phyloP scores from a whole-genome alignment of 257 asterid species.

The Nyctanthes arbortristis region DNA sequence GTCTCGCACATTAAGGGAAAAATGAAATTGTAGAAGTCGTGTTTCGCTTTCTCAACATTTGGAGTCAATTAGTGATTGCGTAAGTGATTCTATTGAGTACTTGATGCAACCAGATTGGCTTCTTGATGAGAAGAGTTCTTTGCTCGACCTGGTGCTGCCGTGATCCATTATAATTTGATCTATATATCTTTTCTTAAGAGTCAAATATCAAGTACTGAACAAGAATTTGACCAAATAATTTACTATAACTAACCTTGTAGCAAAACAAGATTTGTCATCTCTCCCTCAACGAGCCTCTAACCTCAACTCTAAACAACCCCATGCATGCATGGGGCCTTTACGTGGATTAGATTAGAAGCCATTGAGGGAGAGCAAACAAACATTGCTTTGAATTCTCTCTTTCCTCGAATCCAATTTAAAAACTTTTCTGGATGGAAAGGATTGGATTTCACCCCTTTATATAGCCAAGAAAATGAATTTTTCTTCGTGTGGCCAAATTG shows the following conservation, averaged over 20 bases:
- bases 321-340: not conserved
- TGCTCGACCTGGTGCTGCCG: too few species aligned
- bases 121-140: too few species aligned
- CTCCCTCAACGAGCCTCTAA: conserved; percentile 34
- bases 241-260: not conserved
- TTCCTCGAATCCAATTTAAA: conserved; percentile 11
- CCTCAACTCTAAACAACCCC: conserved; percentile 8
- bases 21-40: too few species aligned
- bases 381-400: conserved; percentile 28
- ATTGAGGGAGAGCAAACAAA: conserved; percentile 42
- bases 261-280: conserved; percentile 33
- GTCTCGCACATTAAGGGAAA: too few species aligned
- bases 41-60: too few species aligned
- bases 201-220: too few species aligned
- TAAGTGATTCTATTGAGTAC: too few species aligned
- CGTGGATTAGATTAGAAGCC: conserved; percentile 34
- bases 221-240: not conserved
- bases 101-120: too few species aligned
- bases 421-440: conserved; percentile 9
- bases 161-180: too few species aligned
- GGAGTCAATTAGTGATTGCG: too few species aligned
- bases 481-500: not conserved
- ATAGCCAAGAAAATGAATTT: conserved; percentile 14
- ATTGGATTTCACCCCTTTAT: conserved; percentile 27
- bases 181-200: too few species aligned